Evolutionary conservation across 768 basidiomycete species (phyloP).

Genomic region (Candolleomyces eurysporus): DNA sequence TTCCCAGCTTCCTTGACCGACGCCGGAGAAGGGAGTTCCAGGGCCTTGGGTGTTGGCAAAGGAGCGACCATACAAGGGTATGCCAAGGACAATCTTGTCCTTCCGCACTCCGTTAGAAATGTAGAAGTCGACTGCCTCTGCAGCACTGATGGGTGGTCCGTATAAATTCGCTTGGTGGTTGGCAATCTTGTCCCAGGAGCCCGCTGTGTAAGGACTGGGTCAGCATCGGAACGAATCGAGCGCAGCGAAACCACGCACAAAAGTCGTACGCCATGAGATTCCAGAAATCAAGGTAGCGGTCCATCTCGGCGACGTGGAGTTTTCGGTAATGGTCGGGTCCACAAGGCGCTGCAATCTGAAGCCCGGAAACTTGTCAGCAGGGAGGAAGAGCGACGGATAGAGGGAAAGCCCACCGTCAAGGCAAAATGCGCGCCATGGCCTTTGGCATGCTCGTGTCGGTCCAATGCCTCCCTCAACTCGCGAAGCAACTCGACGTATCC

Average conservation of each 20-base stretch:
- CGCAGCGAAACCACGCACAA: slow-evolving; percentile 37
- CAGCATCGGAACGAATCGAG: background rate
- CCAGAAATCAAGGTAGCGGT: slow-evolving; percentile 89
- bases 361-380: background rate
- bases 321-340: slow-evolving; percentile 84
- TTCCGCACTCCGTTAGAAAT: slow-evolving; percentile 65
- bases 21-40: slow-evolving; percentile 72
- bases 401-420: slow-evolving; percentile 52
- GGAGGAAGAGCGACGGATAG: background rate
- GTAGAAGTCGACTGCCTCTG: slow-evolving; percentile 71
- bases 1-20: slow-evolving; percentile 92
- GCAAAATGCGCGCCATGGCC: slow-evolving; percentile 62
- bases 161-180: slow-evolving; percentile 88
- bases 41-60: slow-evolving; percentile 86
- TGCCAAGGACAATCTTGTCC: slow-evolving; percentile 83
- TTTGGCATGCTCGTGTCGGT: slow-evolving; percentile 63
- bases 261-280: slow-evolving; percentile 96
- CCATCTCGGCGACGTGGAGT: slow-evolving; percentile 81
- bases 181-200: slow-evolving; percentile 70
- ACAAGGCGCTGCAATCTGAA: slow-evolving; percentile 88
- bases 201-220: slow-evolving; percentile 41
- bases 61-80: slow-evolving; percentile 92
- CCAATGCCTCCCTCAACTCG: slow-evolving; percentile 73
- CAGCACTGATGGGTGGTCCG: slow-evolving; percentile 61
- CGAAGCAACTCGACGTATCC: slow-evolving; percentile 83